Base-by-base conservation (phyloP, 148 eudicot species). In the Suaeda aralocaspica region DNA sequence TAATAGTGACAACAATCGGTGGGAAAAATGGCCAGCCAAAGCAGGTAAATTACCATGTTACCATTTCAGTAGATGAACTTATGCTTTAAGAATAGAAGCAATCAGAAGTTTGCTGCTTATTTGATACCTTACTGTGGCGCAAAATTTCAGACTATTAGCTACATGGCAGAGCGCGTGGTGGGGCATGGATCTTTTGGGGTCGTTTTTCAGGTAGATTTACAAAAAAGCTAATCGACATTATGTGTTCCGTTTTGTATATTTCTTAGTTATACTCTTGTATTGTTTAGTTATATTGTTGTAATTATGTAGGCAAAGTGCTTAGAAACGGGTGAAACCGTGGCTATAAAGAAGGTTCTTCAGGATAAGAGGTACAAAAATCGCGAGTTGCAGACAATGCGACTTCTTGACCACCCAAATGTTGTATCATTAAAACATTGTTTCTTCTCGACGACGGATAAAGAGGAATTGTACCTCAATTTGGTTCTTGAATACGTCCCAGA, bases 271-370 rank as follows among this genome's bases (percentile, higher is more conserved):
- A n/a, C n/a, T n/a, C n/a, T n/a, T n/a, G n/a, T n/a, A n/a, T n/a
- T n/a, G n/a, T n/a, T n/a, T n/a, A n/a, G n/a, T n/a, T n/a, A n/a
- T n/a, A n/a, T n/a, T n/a, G n/a, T n/a, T n/a, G n/a, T n/a, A n/a
- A n/a, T n/a, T n/a, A n/a, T n/a, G n/a, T 73, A 89, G 94, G 94
- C 91, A 13, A 89, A 89, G 72, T 89, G 94, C 74, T 80, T 86
- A 70, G 94, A 89, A 80, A 86, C 90, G 6, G 94, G 94, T 28
- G 90, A 86, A 79, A 73, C 88, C 53, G 93, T 88, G 69, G 93
- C 93, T 22, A 88, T 88, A 31, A 88, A 88, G 79, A 88, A 88
- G 78, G 94, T 88, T 76, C 84, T 88, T 63, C 94, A 88, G 74
- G 94, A 88, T 68, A 86, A 82, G 83, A 81, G 94, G 62, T 88